Conservation (phyloP, 148 eudicot species). For the Rhododendron henanense region DNA sequence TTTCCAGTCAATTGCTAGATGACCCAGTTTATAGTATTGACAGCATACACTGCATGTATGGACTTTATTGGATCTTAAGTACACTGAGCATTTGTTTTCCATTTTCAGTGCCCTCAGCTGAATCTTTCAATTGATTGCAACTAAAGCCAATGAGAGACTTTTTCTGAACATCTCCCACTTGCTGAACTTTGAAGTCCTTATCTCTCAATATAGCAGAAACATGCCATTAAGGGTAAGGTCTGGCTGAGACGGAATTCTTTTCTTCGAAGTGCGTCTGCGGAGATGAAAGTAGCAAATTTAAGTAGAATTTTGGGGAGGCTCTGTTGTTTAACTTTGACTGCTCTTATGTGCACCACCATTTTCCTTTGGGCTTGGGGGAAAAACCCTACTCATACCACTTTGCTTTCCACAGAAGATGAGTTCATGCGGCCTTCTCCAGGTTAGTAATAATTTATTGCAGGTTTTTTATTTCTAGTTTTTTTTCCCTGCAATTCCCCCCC, state of each 20-base stretch:
- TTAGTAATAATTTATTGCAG: constrained; percentile 15
- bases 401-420: constrained; percentile 42
- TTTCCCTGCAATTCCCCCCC: not conserved
- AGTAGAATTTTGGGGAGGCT: constrained; percentile 51
- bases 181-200: not conserved
- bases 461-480: not conserved
- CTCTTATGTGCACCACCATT: constrained; percentile 52
- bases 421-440: constrained; percentile 48
- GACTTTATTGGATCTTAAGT: not conserved
- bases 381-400: constrained; percentile 38
- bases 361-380: constrained; percentile 69
- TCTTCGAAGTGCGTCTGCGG: constrained; percentile 12
- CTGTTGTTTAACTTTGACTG: constrained; percentile 44
- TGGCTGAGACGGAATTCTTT: constrained; percentile 11
- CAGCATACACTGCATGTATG: not conserved
- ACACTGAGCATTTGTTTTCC: not conserved
- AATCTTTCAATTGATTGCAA: not conserved
- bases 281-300: constrained; percentile 64
- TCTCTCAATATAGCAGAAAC: constrained; percentile 2
- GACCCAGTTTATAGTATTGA: not conserved
- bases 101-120: constrained; percentile 5
- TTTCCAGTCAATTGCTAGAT: not conserved
- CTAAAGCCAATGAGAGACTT: not conserved
- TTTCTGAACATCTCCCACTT: not conserved
- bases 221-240: constrained; percentile 2